phyloP scores from a whole-genome alignment of 345 rosid genomes.

The Capsella bursapastoris region DNA sequence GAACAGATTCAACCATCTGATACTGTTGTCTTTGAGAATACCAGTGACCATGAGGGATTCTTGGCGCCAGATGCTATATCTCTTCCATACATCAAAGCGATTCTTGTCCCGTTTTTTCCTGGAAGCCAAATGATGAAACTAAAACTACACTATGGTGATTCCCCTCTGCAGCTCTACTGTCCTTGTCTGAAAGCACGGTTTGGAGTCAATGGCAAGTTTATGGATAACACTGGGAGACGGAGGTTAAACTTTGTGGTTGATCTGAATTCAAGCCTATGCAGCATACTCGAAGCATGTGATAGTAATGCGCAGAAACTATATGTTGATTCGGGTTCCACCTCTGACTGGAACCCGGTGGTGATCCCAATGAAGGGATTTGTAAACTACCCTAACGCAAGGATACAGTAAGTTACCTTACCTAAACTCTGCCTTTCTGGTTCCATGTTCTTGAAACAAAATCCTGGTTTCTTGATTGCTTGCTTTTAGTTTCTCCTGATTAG shows the following conservation, averaged over 20 bases:
- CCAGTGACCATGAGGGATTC: conserved; percentile 53
- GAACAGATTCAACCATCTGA: conserved; percentile 41
- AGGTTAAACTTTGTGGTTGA: conserved; percentile 73
- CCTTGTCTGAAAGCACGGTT: conserved; percentile 59
- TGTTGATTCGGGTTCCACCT: conserved; percentile 60
- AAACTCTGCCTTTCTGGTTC: neutral
- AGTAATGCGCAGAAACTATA: conserved; percentile 48
- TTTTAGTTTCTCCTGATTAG: conserved; percentile 24
- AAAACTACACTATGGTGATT: conserved; percentile 51
- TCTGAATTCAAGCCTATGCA: conserved; percentile 55
- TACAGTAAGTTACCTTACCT: conserved; percentile 63
- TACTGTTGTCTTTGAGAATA: conserved; percentile 47
- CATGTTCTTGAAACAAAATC: neutral
- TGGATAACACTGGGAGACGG: conserved; percentile 62
- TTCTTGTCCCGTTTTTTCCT: conserved; percentile 52
- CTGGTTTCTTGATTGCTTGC: conserved; percentile 15
- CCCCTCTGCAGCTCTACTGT: conserved; percentile 63
- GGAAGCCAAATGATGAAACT: conserved; percentile 59
- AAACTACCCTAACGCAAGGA: conserved; percentile 60
- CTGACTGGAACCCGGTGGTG: conserved; percentile 71
- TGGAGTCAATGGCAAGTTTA: conserved; percentile 60
- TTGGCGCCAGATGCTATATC: conserved; percentile 60
- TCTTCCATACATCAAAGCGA: conserved; percentile 54
- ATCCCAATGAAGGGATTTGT: conserved; percentile 43
- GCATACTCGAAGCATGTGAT: conserved; percentile 71